phyloP scores from a whole-genome alignment of 306 rosid species.

The Rubus idaeus region DNA sequence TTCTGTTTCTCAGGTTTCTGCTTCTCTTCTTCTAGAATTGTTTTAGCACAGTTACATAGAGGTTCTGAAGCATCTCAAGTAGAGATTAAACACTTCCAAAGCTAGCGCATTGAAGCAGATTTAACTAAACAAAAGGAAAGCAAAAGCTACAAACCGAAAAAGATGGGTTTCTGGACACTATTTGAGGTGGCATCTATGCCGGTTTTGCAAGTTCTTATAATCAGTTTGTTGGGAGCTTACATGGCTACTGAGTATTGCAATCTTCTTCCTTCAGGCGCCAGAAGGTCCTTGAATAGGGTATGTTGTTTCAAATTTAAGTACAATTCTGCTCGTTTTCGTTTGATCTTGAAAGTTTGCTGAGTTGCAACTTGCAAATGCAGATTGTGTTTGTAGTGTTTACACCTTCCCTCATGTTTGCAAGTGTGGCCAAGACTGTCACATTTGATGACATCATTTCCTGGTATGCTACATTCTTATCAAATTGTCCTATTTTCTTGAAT shows the following conservation, averaged over 20 bases:
- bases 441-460: slow-evolving; percentile 82
- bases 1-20: slow-evolving; percentile 19
- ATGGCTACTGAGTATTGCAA: slow-evolving; percentile 55
- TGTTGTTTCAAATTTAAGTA: not conserved
- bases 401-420: slow-evolving; percentile 74
- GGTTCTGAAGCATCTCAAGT: not conserved
- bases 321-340: not conserved
- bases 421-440: slow-evolving; percentile 69
- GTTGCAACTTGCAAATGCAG: slow-evolving; percentile 37
- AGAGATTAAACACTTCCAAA: not conserved
- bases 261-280: slow-evolving; percentile 57
- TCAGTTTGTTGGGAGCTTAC: slow-evolving; percentile 73
- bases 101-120: not conserved
- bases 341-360: not conserved
- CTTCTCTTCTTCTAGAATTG: slow-evolving; percentile 20
- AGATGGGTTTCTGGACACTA: slow-evolving; percentile 65
- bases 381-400: slow-evolving; percentile 79
- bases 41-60: not conserved
- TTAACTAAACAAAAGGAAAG: not conserved
- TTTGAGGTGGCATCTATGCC: slow-evolving; percentile 78
- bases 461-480: slow-evolving; percentile 27
- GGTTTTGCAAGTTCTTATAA: slow-evolving; percentile 62
- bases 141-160: not conserved
- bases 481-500: not conserved
- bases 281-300: slow-evolving; percentile 75